Conservation (phyloP, 352 stramenopile species). For the Pythium sp. region DNA sequence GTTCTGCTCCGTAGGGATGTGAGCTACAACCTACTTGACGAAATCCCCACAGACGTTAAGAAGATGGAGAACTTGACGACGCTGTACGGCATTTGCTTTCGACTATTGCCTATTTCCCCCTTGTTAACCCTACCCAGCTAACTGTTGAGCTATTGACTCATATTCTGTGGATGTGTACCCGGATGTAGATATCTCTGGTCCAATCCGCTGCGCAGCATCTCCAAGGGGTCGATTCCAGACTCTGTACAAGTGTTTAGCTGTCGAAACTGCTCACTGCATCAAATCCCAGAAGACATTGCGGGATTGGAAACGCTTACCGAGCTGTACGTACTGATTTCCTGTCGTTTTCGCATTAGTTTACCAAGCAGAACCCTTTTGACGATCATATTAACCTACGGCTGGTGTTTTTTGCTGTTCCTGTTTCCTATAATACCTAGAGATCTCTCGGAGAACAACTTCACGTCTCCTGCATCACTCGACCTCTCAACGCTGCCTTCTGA, state of each 20-base stretch:
- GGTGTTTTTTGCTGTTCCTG: too few species aligned
- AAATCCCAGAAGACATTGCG: constrained; percentile 5
- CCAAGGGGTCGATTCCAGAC: constrained; percentile 2
- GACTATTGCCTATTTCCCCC: too few species aligned
- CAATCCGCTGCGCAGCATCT: neutral
- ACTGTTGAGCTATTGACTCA: too few species aligned
- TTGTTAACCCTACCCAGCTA: too few species aligned
- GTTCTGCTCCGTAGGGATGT: neutral
- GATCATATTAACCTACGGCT: too few species aligned
- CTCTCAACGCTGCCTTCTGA: neutral
- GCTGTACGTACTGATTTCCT: neutral
- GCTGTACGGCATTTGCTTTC: constrained; percentile 1
- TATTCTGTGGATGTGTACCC: too few species aligned
- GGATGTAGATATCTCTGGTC: neutral
- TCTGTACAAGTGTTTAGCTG: neutral
- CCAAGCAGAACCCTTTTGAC: too few species aligned
- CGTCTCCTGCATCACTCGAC: neutral
- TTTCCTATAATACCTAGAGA: neutral
- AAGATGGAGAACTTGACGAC: neutral
- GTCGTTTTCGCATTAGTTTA: neutral
- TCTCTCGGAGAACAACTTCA: constrained; percentile 6
- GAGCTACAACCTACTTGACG: neutral
- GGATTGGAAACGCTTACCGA: neutral
- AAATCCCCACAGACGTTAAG: constrained; percentile 7
- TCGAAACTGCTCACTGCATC: neutral